Conservation (phyloP, 768 basidiomycete genomes). For the Hericium coralloides region DNA sequence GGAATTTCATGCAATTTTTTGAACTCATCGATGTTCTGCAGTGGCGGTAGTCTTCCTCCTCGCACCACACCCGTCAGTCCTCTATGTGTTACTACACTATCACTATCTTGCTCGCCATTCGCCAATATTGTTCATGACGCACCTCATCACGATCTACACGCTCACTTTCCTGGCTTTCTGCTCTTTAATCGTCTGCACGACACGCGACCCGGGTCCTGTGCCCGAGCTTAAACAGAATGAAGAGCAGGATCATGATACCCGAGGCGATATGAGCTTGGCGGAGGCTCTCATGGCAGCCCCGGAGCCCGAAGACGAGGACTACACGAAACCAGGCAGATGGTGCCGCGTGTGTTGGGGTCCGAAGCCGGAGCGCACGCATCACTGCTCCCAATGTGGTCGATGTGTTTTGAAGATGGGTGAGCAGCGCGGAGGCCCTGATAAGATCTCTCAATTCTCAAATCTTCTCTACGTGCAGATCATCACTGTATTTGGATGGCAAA, state of each 20-base stretch:
- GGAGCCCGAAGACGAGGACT: conserved; percentile 31
- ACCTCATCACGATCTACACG: conserved; percentile 51
- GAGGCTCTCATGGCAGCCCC: conserved; percentile 50
- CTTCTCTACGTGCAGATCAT: conserved; percentile 45
- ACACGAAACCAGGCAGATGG: conserved; percentile 52
- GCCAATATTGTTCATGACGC: conserved; percentile 37
- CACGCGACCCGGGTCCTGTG: conserved; percentile 68
- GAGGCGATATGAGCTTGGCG: conserved; percentile 34
- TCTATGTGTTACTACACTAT: conserved; percentile 59
- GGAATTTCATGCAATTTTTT: neutral
- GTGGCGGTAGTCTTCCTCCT: conserved; percentile 49
- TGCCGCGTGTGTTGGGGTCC: conserved; percentile 74
- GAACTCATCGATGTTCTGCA: conserved; percentile 10
- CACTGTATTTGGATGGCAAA: conserved; percentile 81
- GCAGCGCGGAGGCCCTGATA: conserved; percentile 14
- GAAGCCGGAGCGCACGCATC: conserved; percentile 75
- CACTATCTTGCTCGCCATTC: conserved; percentile 48
- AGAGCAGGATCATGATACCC: conserved; percentile 15
- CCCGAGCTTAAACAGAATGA: conserved; percentile 8
- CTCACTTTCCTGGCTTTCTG: conserved; percentile 63
- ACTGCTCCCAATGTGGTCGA: conserved; percentile 64
- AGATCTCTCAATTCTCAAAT: neutral
- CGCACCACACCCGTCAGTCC: conserved; percentile 65
- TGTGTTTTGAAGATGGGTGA: conserved; percentile 83
- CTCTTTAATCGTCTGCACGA: conserved; percentile 64